These are phyloP conservation scores for Picochlorum sp. DNA, from an alignment of 139 green algal species.

Conservation along the genomic window DNA sequence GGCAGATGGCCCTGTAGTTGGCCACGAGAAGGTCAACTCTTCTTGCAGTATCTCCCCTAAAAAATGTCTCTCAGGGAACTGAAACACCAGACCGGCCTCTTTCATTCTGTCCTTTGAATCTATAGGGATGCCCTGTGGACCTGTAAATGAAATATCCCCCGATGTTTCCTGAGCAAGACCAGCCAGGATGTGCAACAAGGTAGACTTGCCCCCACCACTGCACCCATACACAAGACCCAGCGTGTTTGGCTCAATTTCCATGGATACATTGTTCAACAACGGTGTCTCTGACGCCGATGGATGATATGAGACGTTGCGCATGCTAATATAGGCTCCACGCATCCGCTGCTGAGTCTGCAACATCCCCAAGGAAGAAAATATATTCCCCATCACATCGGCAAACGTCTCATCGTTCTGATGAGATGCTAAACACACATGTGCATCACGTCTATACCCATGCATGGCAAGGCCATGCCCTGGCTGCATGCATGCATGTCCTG, in stretches of 20 bases:
- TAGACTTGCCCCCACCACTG: slow-evolving; percentile 82
- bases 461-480: too few relatives aligned
- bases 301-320: slow-evolving; percentile 29
- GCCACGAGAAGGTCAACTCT: slow-evolving; percentile 63
- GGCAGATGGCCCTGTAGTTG: slow-evolving; percentile 12
- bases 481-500: too few relatives aligned
- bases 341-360: not conserved
- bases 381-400: slow-evolving; percentile 5
- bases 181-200: slow-evolving; percentile 71
- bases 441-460: too few relatives aligned
- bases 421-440: too few relatives aligned
- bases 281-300: slow-evolving; percentile 47
- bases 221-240: slow-evolving; percentile 76
- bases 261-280: slow-evolving; percentile 52
- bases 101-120: slow-evolving; percentile 15
- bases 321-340: not conserved
- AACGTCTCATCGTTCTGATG: not conserved
- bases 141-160: slow-evolving; percentile 31
- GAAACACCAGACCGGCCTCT: slow-evolving; percentile 81
- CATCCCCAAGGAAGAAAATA: slow-evolving; percentile 3
- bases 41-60: slow-evolving; percentile 42
- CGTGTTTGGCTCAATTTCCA: slow-evolving; percentile 56
- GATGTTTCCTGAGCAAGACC: slow-evolving; percentile 49
- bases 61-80: slow-evolving; percentile 95
- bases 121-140: not conserved